Evolutionary conservation across 2,329 filamentous ascomycete genomes (phyloP).

Genomic region (Colletotrichum plurivorum): DNA sequence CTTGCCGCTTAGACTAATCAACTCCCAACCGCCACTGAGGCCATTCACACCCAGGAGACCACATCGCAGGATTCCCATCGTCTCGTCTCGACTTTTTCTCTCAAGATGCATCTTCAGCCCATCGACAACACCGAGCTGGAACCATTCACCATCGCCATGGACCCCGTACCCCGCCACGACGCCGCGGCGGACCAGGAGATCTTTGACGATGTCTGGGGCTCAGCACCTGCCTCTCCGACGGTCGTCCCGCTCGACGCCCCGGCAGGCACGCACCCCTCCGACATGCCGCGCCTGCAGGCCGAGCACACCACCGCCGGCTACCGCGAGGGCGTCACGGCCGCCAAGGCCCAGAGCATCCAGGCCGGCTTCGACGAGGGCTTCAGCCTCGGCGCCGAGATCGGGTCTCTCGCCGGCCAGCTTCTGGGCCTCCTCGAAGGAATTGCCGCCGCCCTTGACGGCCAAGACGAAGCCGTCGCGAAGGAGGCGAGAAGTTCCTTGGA

Average conservation of each 20-base stretch:
- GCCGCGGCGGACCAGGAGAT: slow-evolving; percentile 27
- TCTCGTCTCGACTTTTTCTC: not conserved
- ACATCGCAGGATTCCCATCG: not conserved
- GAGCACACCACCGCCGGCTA: slow-evolving; percentile 90
- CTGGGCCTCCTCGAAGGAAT: slow-evolving; percentile 85
- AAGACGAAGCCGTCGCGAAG: slow-evolving; percentile 41
- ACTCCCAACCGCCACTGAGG: slow-evolving; percentile 13
- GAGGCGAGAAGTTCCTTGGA: slow-evolving; percentile 51
- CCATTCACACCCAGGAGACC: not conserved
- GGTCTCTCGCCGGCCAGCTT: slow-evolving; percentile 79
- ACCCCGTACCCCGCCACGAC: slow-evolving; percentile 17
- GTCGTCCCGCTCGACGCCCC: slow-evolving; percentile 10
- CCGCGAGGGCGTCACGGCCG: slow-evolving; percentile 84
- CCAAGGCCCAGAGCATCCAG: slow-evolving; percentile 85
- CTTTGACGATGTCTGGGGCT: slow-evolving; percentile 45
- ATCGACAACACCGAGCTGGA: slow-evolving; percentile 42
- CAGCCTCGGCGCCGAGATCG: slow-evolving; percentile 84
- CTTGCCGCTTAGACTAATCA: slow-evolving; percentile 2
- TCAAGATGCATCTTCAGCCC: slow-evolving; percentile 41
- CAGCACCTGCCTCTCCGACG: slow-evolving; percentile 34
- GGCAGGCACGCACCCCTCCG: slow-evolving; percentile 62
- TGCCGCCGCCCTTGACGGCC: slow-evolving; percentile 59
- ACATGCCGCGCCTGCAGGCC: slow-evolving; percentile 80
- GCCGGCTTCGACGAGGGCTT: slow-evolving; percentile 94
- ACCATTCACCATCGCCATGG: slow-evolving; percentile 40